Percentiles rank a stretch among this genome's conserved stretches.
These are phyloP conservation scores for Pythium chondricola DNA, from an alignment of 352 stramenopile species.

Conservation along the genomic window DNA sequence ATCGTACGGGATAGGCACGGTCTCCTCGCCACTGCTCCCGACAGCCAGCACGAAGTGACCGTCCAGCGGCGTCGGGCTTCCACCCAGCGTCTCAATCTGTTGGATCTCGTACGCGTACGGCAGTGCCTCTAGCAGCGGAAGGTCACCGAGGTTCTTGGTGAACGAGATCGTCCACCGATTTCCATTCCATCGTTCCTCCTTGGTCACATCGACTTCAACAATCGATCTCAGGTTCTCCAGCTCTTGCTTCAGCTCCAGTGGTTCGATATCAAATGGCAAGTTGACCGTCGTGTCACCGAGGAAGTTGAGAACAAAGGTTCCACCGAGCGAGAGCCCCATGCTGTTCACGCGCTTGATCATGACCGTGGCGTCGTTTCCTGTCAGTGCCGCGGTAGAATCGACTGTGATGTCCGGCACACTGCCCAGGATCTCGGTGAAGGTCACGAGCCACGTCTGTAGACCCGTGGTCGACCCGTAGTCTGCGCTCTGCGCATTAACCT, in stretches of 20 bases:
- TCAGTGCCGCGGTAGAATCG: constrained; percentile 38
- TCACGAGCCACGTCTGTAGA: constrained; percentile 78
- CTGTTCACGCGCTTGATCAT: constrained; percentile 58
- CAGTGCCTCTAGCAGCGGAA: constrained; percentile 84
- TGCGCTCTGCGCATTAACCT: constrained; percentile 37
- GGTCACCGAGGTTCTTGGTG: constrained; percentile 92
- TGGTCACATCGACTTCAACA: constrained; percentile 59
- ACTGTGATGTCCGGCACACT: constrained; percentile 82
- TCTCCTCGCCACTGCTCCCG: constrained; percentile 43
- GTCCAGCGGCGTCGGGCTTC: constrained; percentile 89
- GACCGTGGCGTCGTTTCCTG: constrained; percentile 48
- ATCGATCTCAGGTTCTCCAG: constrained; percentile 70
- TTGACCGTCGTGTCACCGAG: constrained; percentile 88
- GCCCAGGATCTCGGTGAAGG: constrained; percentile 91
- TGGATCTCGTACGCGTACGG: constrained; percentile 92
- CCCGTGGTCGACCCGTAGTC: constrained; percentile 41
- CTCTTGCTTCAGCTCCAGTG: constrained; percentile 73
- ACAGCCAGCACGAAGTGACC: constrained; percentile 89
- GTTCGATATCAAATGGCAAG: constrained; percentile 88
- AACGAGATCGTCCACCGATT: constrained; percentile 95
- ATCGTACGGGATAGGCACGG: constrained; percentile 80
- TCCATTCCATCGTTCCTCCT: constrained; percentile 69
- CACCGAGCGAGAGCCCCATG: constrained; percentile 79
- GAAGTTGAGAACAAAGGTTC: constrained; percentile 93
- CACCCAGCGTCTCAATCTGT: constrained; percentile 86